Conservation (phyloP, 345 rosid genomes). For the Eucalyptus decipiens region DNA sequence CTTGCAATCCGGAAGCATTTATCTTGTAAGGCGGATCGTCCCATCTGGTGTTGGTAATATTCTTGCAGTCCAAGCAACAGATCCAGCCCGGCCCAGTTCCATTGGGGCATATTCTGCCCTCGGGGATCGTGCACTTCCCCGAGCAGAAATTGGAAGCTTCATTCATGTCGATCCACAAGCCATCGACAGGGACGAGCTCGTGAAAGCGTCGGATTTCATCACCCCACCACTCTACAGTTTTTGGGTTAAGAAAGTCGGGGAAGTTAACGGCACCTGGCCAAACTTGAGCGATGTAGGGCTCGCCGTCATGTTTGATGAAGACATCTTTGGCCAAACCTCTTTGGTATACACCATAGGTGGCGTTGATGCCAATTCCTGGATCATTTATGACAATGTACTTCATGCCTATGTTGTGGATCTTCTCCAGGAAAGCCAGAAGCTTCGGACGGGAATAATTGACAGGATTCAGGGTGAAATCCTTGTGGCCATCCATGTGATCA, state of each 20-base stretch:
- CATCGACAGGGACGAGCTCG: constrained; percentile 80
- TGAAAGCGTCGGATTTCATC: constrained; percentile 86
- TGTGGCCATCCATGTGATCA: constrained; percentile 94
- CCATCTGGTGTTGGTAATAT: constrained; percentile 78
- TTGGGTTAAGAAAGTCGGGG: constrained; percentile 97
- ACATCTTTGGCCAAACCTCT: constrained; percentile 77
- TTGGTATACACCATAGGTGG: constrained; percentile 65
- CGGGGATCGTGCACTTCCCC: constrained; percentile 63
- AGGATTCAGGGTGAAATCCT: constrained; percentile 86
- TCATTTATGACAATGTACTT: constrained; percentile 79
- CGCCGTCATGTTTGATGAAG: constrained; percentile 81
- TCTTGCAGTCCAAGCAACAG: constrained; percentile 98
- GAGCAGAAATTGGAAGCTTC: constrained; percentile 90
- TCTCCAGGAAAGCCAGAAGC: constrained; percentile 75
- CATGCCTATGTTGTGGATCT: constrained; percentile 79
- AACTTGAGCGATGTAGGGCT: constrained; percentile 87
- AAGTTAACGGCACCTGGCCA: constrained; percentile 98
- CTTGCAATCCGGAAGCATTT: constrained; percentile 68
- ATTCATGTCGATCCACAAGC: constrained; percentile 97
- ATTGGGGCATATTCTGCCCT: constrained; percentile 55
- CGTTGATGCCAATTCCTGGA: constrained; percentile 74
- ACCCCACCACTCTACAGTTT: constrained; percentile 87
- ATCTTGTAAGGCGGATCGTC: constrained; percentile 97
- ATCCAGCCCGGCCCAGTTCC: constrained; percentile 91
- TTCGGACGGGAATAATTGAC: constrained; percentile 56